These are phyloP conservation scores for Chalaropsis thielavioides DNA, from an alignment of 2,329 filamentous ascomycete species.

Conservation along the genomic window DNA sequence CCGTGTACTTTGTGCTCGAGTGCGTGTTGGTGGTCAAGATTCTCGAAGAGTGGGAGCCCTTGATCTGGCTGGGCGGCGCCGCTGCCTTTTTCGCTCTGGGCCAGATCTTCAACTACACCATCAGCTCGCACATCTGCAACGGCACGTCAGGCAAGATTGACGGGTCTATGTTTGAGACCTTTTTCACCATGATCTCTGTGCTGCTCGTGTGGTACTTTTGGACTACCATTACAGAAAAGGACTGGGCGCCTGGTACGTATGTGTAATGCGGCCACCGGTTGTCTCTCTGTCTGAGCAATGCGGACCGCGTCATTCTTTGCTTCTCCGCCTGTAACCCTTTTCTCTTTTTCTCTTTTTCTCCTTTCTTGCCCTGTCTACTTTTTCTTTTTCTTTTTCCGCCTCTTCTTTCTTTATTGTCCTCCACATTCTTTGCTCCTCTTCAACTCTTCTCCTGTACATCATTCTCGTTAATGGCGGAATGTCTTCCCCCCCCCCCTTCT, in stretches of 20 bases:
- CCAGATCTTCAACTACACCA: constrained; percentile 90
- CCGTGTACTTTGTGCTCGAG: constrained; percentile 75
- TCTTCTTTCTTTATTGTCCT: constrained; percentile 5
- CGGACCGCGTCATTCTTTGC: no score
- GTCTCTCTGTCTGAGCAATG: no score
- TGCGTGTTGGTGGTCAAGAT: constrained; percentile 69
- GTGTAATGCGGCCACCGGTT: constrained; percentile 18
- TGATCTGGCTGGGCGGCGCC: constrained; percentile 69
- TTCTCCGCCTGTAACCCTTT: not conserved
- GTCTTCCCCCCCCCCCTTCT: not conserved
- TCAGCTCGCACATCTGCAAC: constrained; percentile 80
- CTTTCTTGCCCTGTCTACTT: constrained; percentile 9
- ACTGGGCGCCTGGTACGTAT: constrained; percentile 59
- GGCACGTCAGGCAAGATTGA: constrained; percentile 78
- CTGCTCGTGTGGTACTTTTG: constrained; percentile 85
- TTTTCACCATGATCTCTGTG: constrained; percentile 80
- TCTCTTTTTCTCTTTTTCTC: not conserved
- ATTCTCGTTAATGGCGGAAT: not conserved
- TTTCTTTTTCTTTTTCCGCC: not conserved
- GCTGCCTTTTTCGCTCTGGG: constrained; percentile 75
- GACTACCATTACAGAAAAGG: constrained; percentile 98
- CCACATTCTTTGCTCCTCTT: not conserved
- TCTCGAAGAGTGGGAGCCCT: constrained; percentile 78
- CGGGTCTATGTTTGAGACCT: constrained; percentile 78
- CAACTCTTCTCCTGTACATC: not conserved